phyloP scores from a whole-genome alignment of 2,329 filamentous ascomycete genomes.

The Purpureocillium lavendulum region DNA sequence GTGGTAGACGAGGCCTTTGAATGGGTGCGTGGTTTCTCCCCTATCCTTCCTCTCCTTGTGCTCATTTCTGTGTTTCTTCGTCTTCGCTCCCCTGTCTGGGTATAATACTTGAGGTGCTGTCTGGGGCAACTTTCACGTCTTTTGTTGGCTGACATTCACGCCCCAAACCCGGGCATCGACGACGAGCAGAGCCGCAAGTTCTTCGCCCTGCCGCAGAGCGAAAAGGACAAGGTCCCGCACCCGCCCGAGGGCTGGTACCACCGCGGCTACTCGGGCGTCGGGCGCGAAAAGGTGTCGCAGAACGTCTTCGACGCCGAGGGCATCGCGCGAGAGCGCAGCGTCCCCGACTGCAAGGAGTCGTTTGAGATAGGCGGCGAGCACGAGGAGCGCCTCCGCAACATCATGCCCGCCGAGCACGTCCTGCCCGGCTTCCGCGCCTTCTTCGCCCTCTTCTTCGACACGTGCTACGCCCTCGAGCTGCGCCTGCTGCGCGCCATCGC shows the following conservation, averaged over 20 bases:
- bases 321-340: slow-evolving; percentile 14
- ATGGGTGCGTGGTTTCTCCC: slow-evolving; percentile 14
- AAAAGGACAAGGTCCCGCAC: slow-evolving; percentile 20
- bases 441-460: slow-evolving; percentile 51
- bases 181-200: slow-evolving; percentile 16
- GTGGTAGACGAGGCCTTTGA: slow-evolving; percentile 27
- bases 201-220: slow-evolving; percentile 18
- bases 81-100: neutral
- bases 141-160: too few relatives aligned
- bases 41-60: too few relatives aligned
- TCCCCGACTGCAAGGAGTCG: slow-evolving; percentile 29
- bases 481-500: slow-evolving; percentile 71
- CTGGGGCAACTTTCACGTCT: too few relatives aligned
- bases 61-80: neutral
- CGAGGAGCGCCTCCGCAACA: slow-evolving; percentile 13
- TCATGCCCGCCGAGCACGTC: slow-evolving; percentile 12
- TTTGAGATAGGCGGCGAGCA: slow-evolving; percentile 28
- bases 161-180: too few relatives aligned
- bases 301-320: slow-evolving; percentile 18
- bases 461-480: slow-evolving; percentile 62
- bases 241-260: slow-evolving; percentile 21
- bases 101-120: too few relatives aligned
- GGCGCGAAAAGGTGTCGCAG: slow-evolving; percentile 22
- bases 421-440: slow-evolving; percentile 13
- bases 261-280: slow-evolving; percentile 23